Base-by-base conservation (phyloP, 495 filamentous ascomycete species). In the Aspergillus nidulans region DNA sequence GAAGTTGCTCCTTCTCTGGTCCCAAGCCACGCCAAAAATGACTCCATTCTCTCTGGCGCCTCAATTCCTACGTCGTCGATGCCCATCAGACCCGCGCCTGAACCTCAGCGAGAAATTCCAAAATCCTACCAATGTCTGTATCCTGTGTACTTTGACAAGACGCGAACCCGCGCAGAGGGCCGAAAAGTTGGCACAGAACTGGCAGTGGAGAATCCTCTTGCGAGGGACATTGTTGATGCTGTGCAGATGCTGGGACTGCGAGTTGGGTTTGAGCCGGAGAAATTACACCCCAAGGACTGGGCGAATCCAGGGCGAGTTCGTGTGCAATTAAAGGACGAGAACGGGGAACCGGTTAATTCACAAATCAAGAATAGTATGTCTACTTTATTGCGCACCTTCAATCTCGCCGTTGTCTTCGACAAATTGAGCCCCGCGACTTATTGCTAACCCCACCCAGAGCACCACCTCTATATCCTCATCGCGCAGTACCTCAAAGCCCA, bases 251-350 rank as follows among this genome's bases (percentile, higher is more conserved):
- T 97, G 39, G 84, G 87, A 5, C 69, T 97, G 54, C 79, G 82
- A 25, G 84, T 85, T 26, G 86, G 91, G 5, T 86, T 96, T 68
- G 94, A 98, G 69, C 91, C 92, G 0, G 87, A 85, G 61, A 96
- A 96, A 73, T 77, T 85, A 42, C 94, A 98, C 74, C 94, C 94
- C 0, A 91, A 92, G 71, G 94, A 98, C 72, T 98, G 94, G 94
- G 87, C 86, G 30, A 98, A 98, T 73, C 94, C 94, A 12, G 94
- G 94, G 0, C 79, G 94, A 24, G 91, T 98, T 59, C 81, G 89
- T 47, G 82, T 96, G 19, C 71, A 82, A 61, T 71, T 97, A 15
- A 89, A 89, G 68, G 74, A 81, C 49, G 71, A 77, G 48, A 58
- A 70, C 49, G 79, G 82, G 30, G 62, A 67, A 41, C 59, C 69